Base-by-base conservation (phyloP, 2,329 filamentous ascomycete species). In the Fusarium longipes region DNA sequence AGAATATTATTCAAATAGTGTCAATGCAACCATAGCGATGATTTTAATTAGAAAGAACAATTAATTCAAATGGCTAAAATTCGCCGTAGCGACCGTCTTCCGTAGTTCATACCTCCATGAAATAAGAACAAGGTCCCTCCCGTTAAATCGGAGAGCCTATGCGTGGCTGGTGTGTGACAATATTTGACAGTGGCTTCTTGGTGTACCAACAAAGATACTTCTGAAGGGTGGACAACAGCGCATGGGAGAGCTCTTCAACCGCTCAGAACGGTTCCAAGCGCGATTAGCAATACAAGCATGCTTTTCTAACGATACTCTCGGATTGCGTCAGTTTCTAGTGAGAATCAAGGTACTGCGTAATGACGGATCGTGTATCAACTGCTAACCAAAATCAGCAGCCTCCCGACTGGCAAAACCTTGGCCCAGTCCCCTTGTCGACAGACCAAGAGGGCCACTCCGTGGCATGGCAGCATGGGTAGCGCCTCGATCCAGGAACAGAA, bases 401-500 rank as follows among this genome's bases (percentile, higher is more conserved):
- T 68, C 47, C 68, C 60, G 60, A 38, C 39, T 18, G 29, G 57
- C 55, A 47, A 32, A 50, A 58, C 63, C 70, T 62, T 59, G 70
- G 36, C 51, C 33, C 18, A n/a, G 33, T 38, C 57, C 43, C 50
- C 43, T 52, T 56, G 58, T 56, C 38, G 42, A 49, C 43, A 58
- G 59, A 54, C 58, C 52, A 56, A 70, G 36, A 54, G 71, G 54
- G 54, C 66, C 70, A 73, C 70, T 68, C 69, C 68, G 63, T 65
- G 65, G 59, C 70, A 70, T 71, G 63, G 71, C 64, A 63, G 57
- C 70, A 70, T 71, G 61, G 71, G 65, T 70, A 67, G 70, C 71
- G 70, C 57, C 59, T 52, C 63, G 65, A 73, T 63, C 71, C 71
- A 73, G 71, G 71, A 72, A 73, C 71, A 33, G 22, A 58, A 70